Conservation (phyloP, 495 filamentous ascomycete species). For the Pyronema domesticum region DNA sequence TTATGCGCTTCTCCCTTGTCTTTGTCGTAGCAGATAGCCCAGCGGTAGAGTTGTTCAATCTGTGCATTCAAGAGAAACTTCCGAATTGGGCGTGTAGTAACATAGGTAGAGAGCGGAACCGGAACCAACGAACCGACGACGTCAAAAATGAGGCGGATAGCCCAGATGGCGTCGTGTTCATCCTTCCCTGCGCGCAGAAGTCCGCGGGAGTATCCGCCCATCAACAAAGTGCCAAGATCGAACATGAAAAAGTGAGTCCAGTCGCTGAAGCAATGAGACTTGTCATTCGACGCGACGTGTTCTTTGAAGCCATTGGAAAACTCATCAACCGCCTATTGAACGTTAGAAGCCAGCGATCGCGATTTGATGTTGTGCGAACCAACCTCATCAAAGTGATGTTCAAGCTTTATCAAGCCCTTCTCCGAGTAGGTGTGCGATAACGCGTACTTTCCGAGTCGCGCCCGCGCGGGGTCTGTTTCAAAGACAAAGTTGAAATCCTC, state of each 20-base stretch:
- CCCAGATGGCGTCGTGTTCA: conserved; percentile 5
- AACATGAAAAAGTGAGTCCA: conserved; percentile 73
- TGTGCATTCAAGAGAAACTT: conserved; percentile 12
- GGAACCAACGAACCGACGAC: conserved; percentile 17
- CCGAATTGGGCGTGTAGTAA: conserved; percentile 16
- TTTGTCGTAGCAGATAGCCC: background rate
- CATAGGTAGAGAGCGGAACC: conserved; percentile 10
- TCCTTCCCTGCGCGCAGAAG: conserved; percentile 19
- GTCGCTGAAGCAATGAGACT: conserved; percentile 43
- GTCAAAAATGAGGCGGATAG: conserved; percentile 15
- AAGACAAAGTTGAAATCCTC: conserved; percentile 57
- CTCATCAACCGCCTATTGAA: conserved; percentile 52
- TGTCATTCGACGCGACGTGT: conserved; percentile 35
- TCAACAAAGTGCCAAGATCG: conserved; percentile 35
- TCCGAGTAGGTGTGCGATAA: conserved; percentile 60
- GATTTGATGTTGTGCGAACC: background rate
- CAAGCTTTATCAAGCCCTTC: conserved; percentile 48
- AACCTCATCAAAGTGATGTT: conserved; percentile 50
- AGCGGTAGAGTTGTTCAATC: conserved; percentile 16
- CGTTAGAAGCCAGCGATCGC: background rate
- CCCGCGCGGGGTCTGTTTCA: conserved; percentile 18
- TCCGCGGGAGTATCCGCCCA: conserved; percentile 11
- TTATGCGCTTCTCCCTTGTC: background rate
- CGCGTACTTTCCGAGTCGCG: conserved; percentile 20
- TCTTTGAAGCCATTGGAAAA: conserved; percentile 40